A percentile compares a stretch with the other conserved stretches of the same genome.
These are phyloP conservation scores for Tetrapisispora nanseiensis DNA, from an alignment of 805 yeast genomes.

Conservation along the genomic window DNA sequence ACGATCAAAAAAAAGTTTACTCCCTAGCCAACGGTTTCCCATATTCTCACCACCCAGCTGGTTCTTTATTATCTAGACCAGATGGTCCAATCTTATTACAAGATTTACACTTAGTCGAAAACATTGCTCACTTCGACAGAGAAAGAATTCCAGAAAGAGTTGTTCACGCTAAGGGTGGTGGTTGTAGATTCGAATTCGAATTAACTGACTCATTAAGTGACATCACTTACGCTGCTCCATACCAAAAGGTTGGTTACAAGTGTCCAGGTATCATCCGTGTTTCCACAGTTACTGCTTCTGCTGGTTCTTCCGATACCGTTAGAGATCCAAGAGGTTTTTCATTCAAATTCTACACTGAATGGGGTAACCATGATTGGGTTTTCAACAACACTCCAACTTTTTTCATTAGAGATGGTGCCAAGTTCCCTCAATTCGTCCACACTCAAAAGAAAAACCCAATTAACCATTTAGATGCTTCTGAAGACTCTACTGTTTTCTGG, in stretches of 20 bases:
- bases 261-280: constrained; percentile 39
- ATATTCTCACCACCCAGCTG: constrained; percentile 41
- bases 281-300: constrained; percentile 82
- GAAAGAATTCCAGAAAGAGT: constrained; percentile 61
- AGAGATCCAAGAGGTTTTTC: constrained; percentile 86
- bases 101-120: constrained; percentile 48
- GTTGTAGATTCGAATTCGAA: constrained; percentile 51
- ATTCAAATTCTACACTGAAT: constrained; percentile 70
- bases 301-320: constrained; percentile 71
- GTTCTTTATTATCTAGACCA: constrained; percentile 43
- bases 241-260: constrained; percentile 34
- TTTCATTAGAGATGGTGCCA: constrained; percentile 65
- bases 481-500: constrained; percentile 47
- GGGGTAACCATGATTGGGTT: constrained; percentile 78
- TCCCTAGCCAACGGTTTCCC: constrained; percentile 49
- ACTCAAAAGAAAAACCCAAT: constrained; percentile 79
- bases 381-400: constrained; percentile 82
- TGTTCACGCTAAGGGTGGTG: constrained; percentile 60
- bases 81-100: constrained; percentile 51
- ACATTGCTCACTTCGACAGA: constrained; percentile 50
- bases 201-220: constrained; percentile 49
- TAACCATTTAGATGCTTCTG: constrained; percentile 32
- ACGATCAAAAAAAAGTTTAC: constrained; percentile 12
- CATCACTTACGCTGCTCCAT: constrained; percentile 36
- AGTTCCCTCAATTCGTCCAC: constrained; percentile 82